Conservation (phyloP, 1,284 basidiomycete species). For the Xerocomus amazonicus region DNA sequence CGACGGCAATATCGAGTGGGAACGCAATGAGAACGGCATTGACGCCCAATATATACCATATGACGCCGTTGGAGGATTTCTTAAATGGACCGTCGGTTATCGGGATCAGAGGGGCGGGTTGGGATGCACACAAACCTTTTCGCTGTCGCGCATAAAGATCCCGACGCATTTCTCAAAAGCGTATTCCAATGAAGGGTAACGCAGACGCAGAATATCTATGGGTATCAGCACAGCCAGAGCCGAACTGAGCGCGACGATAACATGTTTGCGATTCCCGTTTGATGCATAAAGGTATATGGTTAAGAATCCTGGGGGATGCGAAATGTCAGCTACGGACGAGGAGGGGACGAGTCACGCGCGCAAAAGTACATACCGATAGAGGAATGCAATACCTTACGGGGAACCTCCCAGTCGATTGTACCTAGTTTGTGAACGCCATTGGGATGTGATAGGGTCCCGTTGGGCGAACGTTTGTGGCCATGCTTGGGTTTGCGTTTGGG, state of each 20-base stretch:
- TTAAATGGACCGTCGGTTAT: slow-evolving; percentile 23
- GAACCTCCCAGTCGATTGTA: slow-evolving; percentile 75
- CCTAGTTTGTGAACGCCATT: slow-evolving; percentile 18
- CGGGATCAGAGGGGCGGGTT: neutral
- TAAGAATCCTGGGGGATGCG: slow-evolving; percentile 63
- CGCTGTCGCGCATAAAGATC: slow-evolving; percentile 91
- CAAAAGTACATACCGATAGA: slow-evolving; percentile 69
- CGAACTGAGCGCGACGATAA: slow-evolving; percentile 64
- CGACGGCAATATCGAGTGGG: slow-evolving; percentile 84
- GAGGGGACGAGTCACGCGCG: slow-evolving; percentile 3
- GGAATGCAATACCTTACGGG: slow-evolving; percentile 86
- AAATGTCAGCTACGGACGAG: slow-evolving; percentile 6
- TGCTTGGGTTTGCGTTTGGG: slow-evolving; percentile 19
- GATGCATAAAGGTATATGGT: slow-evolving; percentile 75
- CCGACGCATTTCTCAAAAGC: slow-evolving; percentile 79
- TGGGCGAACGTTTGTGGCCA: slow-evolving; percentile 10
- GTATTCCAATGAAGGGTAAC: slow-evolving; percentile 63
- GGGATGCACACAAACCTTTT: slow-evolving; percentile 55
- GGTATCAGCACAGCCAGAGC: slow-evolving; percentile 71
- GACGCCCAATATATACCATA: slow-evolving; percentile 95
- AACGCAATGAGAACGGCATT: slow-evolving; percentile 78
- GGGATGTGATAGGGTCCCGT: slow-evolving; percentile 5
- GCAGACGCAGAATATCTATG: slow-evolving; percentile 78
- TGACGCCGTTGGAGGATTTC: slow-evolving; percentile 81
- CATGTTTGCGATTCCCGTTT: slow-evolving; percentile 50